Conservation (phyloP, 345 rosid genomes). For the Salix arbutifolia region DNA sequence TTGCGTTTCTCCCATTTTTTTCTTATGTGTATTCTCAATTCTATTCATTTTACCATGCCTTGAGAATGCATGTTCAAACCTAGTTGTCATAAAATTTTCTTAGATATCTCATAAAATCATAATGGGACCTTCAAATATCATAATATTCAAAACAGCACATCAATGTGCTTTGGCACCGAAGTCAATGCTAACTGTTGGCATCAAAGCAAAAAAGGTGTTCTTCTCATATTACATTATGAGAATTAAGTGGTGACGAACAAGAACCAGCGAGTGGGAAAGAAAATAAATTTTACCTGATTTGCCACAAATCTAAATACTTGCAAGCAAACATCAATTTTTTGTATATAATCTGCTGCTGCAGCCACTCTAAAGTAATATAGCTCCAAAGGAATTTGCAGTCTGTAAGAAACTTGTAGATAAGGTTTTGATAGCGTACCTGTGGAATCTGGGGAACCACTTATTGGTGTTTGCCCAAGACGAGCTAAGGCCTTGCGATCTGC, state of each 20-base stretch:
- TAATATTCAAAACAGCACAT: not conserved
- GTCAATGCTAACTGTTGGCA: not conserved
- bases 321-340: not conserved
- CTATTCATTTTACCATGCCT: not conserved
- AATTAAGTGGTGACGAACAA: not conserved
- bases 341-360: not conserved
- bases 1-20: not conserved
- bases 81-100: not conserved
- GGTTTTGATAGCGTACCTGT: constrained; percentile 27
- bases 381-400: not conserved
- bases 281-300: not conserved
- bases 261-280: not conserved
- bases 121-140: not conserved
- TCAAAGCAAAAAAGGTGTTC: not conserved
- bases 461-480: constrained; percentile 33
- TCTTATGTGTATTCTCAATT: not conserved
- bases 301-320: not conserved
- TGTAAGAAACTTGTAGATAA: not conserved
- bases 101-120: not conserved
- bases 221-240: not conserved
- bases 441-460: constrained; percentile 36
- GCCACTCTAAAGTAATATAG: not conserved
- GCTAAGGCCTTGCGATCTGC: constrained; percentile 41
- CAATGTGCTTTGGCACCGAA: not conserved
- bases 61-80: not conserved